phyloP scores from a whole-genome alignment of 306 rosid species.

The Glycine tomentella region DNA sequence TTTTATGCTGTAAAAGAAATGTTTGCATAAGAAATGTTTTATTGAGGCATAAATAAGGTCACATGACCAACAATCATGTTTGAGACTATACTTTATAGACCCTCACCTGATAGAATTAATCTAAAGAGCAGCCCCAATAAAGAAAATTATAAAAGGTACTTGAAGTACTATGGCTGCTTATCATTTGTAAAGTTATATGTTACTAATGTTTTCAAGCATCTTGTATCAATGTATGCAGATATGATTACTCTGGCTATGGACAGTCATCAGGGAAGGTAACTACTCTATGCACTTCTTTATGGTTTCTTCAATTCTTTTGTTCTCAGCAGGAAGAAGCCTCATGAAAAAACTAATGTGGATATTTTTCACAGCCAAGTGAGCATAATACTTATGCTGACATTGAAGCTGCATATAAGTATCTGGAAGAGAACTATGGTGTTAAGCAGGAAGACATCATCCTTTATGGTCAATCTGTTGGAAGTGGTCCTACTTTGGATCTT shows the following conservation, averaged over 20 bases:
- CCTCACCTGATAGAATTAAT: not conserved
- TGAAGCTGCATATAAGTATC: constrained; percentile 89
- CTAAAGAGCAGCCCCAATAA: not conserved
- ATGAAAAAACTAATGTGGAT: constrained; percentile 27
- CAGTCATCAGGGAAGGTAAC: constrained; percentile 91
- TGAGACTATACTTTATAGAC: constrained; percentile 12
- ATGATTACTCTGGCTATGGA: constrained; percentile 92
- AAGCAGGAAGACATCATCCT: constrained; percentile 89
- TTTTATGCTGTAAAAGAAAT: constrained; percentile 9
- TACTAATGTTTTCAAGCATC: constrained; percentile 35
- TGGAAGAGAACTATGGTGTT: constrained; percentile 78
- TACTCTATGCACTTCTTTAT: constrained; percentile 33
- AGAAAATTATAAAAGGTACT: not conserved
- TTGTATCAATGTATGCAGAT: constrained; percentile 62
- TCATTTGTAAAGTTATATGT: not conserved
- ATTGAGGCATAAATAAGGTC: constrained; percentile 24
- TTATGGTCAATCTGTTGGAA: constrained; percentile 94
- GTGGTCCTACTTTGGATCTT: constrained; percentile 88
- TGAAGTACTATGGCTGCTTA: constrained; percentile 16
- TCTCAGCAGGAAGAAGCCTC: constrained; percentile 26
- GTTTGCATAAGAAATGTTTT: not conserved
- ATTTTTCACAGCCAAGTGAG: constrained; percentile 82
- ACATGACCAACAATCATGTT: constrained; percentile 22
- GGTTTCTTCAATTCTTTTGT: constrained; percentile 11
- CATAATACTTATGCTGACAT: constrained; percentile 91